These are phyloP conservation scores for Telfairia occidentalis DNA, from an alignment of 331 rosid species.

Conservation along the genomic window DNA sequence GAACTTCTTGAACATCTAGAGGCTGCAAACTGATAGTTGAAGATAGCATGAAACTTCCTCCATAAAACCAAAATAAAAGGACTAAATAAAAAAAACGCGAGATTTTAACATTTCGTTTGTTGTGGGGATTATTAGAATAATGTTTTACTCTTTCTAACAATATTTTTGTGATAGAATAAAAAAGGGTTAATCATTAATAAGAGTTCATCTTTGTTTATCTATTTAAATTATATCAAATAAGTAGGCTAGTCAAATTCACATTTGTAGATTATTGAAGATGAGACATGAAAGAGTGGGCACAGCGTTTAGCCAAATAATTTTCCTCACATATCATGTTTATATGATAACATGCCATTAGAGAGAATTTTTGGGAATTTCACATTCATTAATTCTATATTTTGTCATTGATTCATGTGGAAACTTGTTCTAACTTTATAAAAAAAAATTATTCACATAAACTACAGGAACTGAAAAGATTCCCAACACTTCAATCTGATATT, in stretches of 20 bases:
- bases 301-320: neutral
- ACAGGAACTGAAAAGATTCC: slow-evolving; percentile 92
- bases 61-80: neutral
- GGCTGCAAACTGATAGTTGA: neutral
- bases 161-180: neutral
- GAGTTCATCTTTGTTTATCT: neutral
- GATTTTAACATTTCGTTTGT: neutral
- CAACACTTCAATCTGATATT: slow-evolving; percentile 72
- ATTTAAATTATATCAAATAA: neutral
- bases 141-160: neutral
- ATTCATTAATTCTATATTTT: neutral
- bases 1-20: neutral
- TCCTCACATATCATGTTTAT: neutral
- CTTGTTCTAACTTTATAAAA: no score
- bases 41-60: neutral
- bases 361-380: slow-evolving; percentile 5
- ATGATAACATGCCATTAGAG: neutral
- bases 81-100: neutral
- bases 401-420: neutral
- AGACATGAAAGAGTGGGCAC: neutral
- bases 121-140: neutral
- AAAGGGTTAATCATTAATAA: neutral
- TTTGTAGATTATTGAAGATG: neutral
- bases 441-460: slow-evolving; percentile 22
- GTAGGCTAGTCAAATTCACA: neutral